Evolutionary conservation across 1,284 basidiomycete genomes (phyloP), one percentile per base, ranked within the genome.

Genomic region (Pisolithus thermaeus): DNA sequence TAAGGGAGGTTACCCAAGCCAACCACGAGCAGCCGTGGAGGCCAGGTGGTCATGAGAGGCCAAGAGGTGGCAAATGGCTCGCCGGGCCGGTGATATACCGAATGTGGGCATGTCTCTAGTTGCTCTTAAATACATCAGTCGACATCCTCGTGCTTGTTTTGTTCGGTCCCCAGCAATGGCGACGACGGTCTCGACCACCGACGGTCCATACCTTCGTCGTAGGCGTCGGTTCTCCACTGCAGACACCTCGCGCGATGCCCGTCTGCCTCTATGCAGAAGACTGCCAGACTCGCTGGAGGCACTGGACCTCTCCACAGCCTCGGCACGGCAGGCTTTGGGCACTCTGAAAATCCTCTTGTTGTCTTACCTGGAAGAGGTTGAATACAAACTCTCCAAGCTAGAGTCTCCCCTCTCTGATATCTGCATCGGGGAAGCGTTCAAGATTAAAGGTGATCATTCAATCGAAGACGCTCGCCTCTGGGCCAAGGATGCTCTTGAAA

Each of bases 341-440:
- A 81, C 80, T 3, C 73, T 90, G 14, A 79, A 85, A 27, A 71
- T 81, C 48, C 74, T 85, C 30, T 78, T 90, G 16, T 78, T 90
- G 43, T 83, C 83, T 1, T 85, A 85, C 58, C 78, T 90, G 38
- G 81, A 83, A 25, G 83, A 89, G 51, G 72, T 90, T 32, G 88
- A 91, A 66, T 66, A 69, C 2, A 72, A 76, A 12, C 70, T 90
- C 3, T 71, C 78, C 2, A 69, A 75, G 47, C 63, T 84, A 39
- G 80, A 85, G 50, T 77, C 79, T 3, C 58, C 66, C 35, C 62
- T 75, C 28, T 65, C 75, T 11, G 73, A 77, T 53, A 59, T 78
- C 23, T 49, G 57, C n/a, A 51, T 66, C 37, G 56, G 71, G 4
- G 75, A 79, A 30, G 64, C 75, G 12, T 73, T 80, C 70, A 77